Evolutionary conservation across 1,284 basidiomycete genomes (phyloP), one percentile per base, ranked within the genome.

Genomic region (Moesziomyces antarcticus): DNA sequence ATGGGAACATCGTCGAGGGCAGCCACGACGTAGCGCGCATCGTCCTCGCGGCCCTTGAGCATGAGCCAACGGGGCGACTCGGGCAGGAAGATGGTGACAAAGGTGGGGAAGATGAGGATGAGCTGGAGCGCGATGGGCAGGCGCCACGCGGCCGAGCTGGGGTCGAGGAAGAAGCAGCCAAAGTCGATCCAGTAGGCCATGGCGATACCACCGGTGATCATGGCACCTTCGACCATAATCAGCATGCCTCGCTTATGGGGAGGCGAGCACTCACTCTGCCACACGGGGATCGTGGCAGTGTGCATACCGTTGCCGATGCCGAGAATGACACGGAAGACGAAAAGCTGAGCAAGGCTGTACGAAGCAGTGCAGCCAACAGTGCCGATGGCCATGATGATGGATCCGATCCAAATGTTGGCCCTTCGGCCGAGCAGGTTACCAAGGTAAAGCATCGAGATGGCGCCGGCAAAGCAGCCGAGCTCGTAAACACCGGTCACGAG

Each of bases 221-320:
- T 73, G 18, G 78, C 72, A 48, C 81, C 81, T 44, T 81, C 81
- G 33, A 83, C 63, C 79, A 83, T 82, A 58, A 83, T 79, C 7
- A 83, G 73, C 74, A 80, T 80, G 22, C 81, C 81, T 55, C 81
- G 74, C 51, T 70, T 75, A 60, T 83, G 80, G 20, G 81, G 79
- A 3, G 78, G 79, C 13, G 80, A 79, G 58, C 79, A 81, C 48
- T 83, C 81, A 40, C 59, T 63, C 55, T 83, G 81, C 81, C 81
- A 83, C 24, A 80, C 77, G 4, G 81, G 81, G 30, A 83, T 83
- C n/a, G 81, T 82, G 3, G 81, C 78, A 2, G 81, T 83, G 60
- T 83, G 79, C 73, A 82, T 82, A 9, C 81, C 81, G 61, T 83
- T 83, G 8, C 81, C 81, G 22, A 83, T 77, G 18, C 81, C 81